Conservation (phyloP, 768 basidiomycete genomes). For the Phanerodontia chrysosporium region DNA sequence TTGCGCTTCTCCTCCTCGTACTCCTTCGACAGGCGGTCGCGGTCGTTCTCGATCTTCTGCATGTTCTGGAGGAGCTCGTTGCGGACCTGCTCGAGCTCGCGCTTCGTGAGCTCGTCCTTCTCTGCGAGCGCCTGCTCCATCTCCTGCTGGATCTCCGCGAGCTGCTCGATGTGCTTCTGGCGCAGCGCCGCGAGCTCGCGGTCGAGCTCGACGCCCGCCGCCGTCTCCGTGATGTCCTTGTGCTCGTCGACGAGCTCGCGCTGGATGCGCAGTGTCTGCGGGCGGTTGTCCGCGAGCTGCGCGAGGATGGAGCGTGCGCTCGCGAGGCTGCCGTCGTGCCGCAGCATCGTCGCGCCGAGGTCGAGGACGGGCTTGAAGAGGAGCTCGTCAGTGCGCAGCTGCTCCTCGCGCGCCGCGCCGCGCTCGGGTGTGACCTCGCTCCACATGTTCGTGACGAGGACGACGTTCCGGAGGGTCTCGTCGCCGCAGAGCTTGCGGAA, state of each 20-base stretch:
- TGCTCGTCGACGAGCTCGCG: slow-evolving; percentile 48
- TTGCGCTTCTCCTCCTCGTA: not conserved
- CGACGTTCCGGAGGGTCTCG: slow-evolving; percentile 42
- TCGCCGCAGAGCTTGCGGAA: slow-evolving; percentile 52
- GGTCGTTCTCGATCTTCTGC: slow-evolving; percentile 34
- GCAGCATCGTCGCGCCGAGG: slow-evolving; percentile 39
- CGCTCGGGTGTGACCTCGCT: slow-evolving; percentile 33
- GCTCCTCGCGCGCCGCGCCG: slow-evolving; percentile 40
- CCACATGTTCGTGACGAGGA: slow-evolving; percentile 56
- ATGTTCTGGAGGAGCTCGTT: slow-evolving; percentile 28
- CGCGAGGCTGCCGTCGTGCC: slow-evolving; percentile 35
- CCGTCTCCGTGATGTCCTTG: slow-evolving; percentile 46
- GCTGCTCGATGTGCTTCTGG: slow-evolving; percentile 39
- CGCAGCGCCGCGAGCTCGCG: slow-evolving; percentile 43
- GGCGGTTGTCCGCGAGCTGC: slow-evolving; percentile 35
- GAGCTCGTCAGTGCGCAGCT: slow-evolving; percentile 35
- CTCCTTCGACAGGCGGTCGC: slow-evolving; percentile 7
- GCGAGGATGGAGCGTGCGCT: slow-evolving; percentile 41
- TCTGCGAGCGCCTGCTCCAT: not conserved
- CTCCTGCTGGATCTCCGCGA: slow-evolving; percentile 24
- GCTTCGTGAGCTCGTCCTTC: not conserved
- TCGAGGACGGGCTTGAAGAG: slow-evolving; percentile 50
- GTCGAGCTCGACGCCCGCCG: slow-evolving; percentile 47
- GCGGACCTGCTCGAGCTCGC: slow-evolving; percentile 18
- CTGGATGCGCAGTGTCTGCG: slow-evolving; percentile 48